Evolutionary conservation across 1,284 basidiomycete species (phyloP), one percentile per base, ranked within the genome.

Genomic region (Waitea zeae): DNA sequence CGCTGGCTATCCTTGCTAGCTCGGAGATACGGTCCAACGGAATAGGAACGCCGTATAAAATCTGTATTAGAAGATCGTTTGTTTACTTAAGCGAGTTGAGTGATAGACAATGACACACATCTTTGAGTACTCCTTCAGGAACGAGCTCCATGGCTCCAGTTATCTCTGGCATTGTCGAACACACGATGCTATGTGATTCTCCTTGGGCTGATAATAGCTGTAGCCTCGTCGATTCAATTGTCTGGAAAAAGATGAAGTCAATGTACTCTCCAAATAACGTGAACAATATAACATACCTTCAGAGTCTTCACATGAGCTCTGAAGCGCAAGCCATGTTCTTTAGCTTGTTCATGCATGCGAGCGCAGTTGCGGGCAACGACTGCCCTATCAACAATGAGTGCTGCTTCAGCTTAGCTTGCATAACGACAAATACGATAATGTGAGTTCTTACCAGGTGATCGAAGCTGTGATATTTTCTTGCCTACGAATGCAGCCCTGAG

Each of bases 1-100:
- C 19, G 53, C 51, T 28, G 55, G 60, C n/a, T 28, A 82, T 52
- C 41, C 64, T 61, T 30, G 70, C 61, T 9, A 89, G 55, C 46
- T 88, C 83, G 27, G 64, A 63, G 17, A 89, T 58, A 54, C 82
- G 83, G 57, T 80, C 80, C 3, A 63, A 43, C 5, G 64, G 61
- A 3, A 84, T 53, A 3, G 84, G 83, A 30, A 87, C 57, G 3
- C 80, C 78, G 48, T 88, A 88, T 12, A 89, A 57, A 41, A 90
- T 70, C 83, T 89, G 44, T n/a, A n/a, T n/a, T n/a, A 3, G 12
- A 11, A 20, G 19, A 12, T 26, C 6, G 32, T 35, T 12, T n/a
- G 26, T 26, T 27, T 19, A 17, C 15, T 24, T 17, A 13, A 12
- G 14, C 26, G 17, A 19, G 13, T 33, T 24, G 22, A n/a, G n/a